Evolutionary conservation across 2,329 filamentous ascomycete genomes (phyloP), one percentile per base, ranked within the genome.

Genomic region (Lachnellula hyalina): DNA sequence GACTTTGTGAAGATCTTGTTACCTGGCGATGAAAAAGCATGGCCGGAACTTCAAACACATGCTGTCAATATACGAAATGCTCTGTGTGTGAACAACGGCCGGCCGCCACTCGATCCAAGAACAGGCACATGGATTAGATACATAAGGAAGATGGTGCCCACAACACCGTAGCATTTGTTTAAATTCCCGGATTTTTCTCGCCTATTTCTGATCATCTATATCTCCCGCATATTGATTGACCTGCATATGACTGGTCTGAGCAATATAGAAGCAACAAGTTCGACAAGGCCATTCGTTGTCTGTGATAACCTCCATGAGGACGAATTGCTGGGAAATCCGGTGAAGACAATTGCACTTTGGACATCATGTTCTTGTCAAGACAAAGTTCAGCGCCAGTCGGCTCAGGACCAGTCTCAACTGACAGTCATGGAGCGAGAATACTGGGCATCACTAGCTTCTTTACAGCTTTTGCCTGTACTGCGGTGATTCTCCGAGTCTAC

Each of bases 401-500:
- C 34, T 40, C 38, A 2, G 23, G 38, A 17, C 42, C 50, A 14
- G 34, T 48, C 45, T 61, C 67, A 23, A 56, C 61, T n/a, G 70
- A 63, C 49, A 69, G 61, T 49, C 71, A 74, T 57, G 67, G 67
- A 11, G 53, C 57, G 7, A 61, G 61, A n/a, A 72, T 76, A 23
- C 64, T 75, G 6, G 66, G 69, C 5, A 70, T 74, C 23, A 70
- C 69, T 5, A 70, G 68, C 11, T 60, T 68, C 1, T 69, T 75
- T 50, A 72, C 71, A 32, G 68, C 64, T 5, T 52, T 70, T 19
- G 70, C 73, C 5, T 58, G 64, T 5, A n/a, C 73, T 2, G 61
- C 70, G 2, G 71, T 75, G 2, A n/a, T 72, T 7, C 58, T 73
- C 11, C 69, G 75, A 42, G 64, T 72, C 46, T 77, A 76, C 61